Evolutionary conservation across 169 alveolate genomes (phyloP), one percentile per base, ranked within the genome.

Genomic region (Cryptosporidium ubiquitum): DNA sequence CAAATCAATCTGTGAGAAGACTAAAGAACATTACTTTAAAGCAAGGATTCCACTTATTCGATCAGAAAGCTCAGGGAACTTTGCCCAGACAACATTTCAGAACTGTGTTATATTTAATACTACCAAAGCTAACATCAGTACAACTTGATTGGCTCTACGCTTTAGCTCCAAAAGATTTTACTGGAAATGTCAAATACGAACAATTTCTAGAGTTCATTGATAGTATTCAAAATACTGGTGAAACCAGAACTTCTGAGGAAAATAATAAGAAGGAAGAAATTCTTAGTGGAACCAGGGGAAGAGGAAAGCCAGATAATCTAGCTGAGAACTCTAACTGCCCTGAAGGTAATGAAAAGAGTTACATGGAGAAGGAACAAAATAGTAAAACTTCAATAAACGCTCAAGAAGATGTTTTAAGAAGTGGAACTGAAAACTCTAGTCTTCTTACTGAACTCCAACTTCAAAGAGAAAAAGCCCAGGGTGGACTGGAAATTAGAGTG

Each of bases 51-150:
- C 75, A 64, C 10, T 47, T 79, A 16, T 79, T 79, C 31, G 89
- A 79, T 31, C 79, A 79, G 20, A 40, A 40, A 23, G 44, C 5
- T 42, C 60, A 64, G 51, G 89, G 75, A 3, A 5, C 52, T 37
- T 49, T 79, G 7, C 61, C 89, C n/a, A 79, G 74, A 79, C 89
- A 79, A 64, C 89, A 79, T 14, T 79, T 79, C 61, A 79, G 74
- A 33, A 79, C 89, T 20, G 89, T 61, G 2, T 79, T 79, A 33
- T 79, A 79, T 51, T 64, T 79, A 35, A 40, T 79, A 23, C 40
- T 79, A 14, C 89, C 89, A 61, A 79, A 64, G 26, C 29, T 79
- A 39, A 79, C 89, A 16, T 60, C 89, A n/a, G 55, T 79, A 60
- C 74, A 79, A 47, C 61, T 58, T 16, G 64, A 79, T 79, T 79